Evolutionary conservation across 164 flowering plant species (phyloP).

Genomic region (Houttuynia cordata): DNA sequence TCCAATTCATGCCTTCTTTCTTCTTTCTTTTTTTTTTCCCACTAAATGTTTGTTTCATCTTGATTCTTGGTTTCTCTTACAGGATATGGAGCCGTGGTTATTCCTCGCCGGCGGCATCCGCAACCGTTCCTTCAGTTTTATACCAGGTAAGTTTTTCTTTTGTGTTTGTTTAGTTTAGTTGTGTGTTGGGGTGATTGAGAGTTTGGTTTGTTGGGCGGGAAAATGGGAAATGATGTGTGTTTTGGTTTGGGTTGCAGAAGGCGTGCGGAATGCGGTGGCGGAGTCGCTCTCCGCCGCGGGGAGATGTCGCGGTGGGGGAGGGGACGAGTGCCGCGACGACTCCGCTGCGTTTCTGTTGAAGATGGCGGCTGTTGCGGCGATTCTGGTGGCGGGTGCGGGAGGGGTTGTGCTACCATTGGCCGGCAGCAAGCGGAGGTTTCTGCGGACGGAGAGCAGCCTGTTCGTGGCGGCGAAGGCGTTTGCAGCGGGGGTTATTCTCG

Average conservation of each 20-base stretch:
- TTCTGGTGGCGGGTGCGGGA: conserved; percentile 48
- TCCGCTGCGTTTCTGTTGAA: conserved; percentile 43
- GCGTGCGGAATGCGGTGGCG: conserved; percentile 19
- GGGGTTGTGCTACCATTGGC: conserved; percentile 71
- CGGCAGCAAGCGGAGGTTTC: conserved; percentile 50
- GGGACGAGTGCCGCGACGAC: conserved; percentile 49
- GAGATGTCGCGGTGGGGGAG: conserved; percentile 22
- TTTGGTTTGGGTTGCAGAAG: conserved; percentile 1
- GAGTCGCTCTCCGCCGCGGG: conserved; percentile 31
- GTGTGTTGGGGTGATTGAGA: too few species aligned
- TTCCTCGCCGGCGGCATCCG: too few species aligned
- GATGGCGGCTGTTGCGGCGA: conserved; percentile 53
- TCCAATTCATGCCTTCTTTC: too few species aligned
- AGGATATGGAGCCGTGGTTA: too few species aligned
- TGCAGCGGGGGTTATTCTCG: conserved; percentile 93
- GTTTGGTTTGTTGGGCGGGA: too few species aligned
- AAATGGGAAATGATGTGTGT: too few species aligned
- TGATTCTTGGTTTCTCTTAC: too few species aligned
- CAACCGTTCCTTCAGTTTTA: too few species aligned
- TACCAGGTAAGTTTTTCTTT: too few species aligned
- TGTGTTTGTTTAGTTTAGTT: too few species aligned
- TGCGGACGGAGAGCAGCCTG: conserved; percentile 55
- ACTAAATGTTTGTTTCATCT: too few species aligned
- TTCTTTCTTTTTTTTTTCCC: too few species aligned
- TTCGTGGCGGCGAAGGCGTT: conserved; percentile 82